Base-by-base conservation (phyloP, 192 early-diverging fungal genomes). In the Coemansia javaensis region DNA sequence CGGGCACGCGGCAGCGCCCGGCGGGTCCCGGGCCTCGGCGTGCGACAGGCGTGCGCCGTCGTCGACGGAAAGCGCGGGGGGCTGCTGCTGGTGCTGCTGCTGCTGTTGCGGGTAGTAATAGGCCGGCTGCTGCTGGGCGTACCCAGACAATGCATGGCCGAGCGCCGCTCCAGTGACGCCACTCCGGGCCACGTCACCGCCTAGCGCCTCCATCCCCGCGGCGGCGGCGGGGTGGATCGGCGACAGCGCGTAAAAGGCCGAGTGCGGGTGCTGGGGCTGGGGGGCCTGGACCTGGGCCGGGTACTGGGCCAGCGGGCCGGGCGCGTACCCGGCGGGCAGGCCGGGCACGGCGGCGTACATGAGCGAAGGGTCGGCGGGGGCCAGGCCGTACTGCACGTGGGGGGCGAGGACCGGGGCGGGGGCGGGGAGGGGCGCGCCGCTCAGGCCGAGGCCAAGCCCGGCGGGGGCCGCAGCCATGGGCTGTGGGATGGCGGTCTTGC, bases 381-480 rank as follows among this genome's bases (percentile, higher is more conserved):
- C 44, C 28, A 57, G 22, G 6, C 50, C 40, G 22, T 52, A 39
- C 44, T 45, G 44, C 5, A n/a, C n/a, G n/a, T n/a, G n/a, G n/a
- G n/a, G n/a, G n/a, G n/a, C n/a, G n/a, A n/a, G n/a, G n/a, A n/a
- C n/a, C n/a, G n/a, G 34, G 28, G 43, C 40, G 18, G 56, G 20
- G 31, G 47, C 34, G 5, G 58, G 39, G 4, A 62, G 15, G 22
- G 40, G 40, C 6, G 69, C 61, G 21, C 61, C 69, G 44, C 69
- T 61, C n/a, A 67, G 52, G 5, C 64, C 64, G 15, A 72, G 53
- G 2, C 69, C 69, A 47, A 63, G 60, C 5, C 36, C 30, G 1
- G 51, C 56, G 13, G 57, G 43, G 14, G 53, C 38, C 31, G 47
- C 33, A 40, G 50, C 5, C 15, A 38, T 33, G 12, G 47, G 43